phyloP scores from a whole-genome alignment of 768 basidiomycete species.

The Kwoniella sp. region DNA sequence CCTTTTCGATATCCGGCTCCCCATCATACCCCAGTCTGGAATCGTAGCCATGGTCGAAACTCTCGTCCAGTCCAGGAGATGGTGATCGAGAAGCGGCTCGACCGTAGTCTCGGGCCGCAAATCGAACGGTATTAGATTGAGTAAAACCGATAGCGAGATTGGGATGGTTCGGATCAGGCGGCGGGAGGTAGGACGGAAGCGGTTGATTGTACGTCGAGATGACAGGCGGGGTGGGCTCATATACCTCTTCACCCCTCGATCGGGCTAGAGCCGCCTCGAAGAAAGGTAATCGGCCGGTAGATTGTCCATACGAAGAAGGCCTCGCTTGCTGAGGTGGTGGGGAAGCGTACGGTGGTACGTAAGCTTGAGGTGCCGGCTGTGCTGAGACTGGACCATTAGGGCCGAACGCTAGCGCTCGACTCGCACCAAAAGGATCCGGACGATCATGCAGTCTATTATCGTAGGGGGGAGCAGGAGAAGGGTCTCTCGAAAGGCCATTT shows the following conservation, averaged over 20 bases:
- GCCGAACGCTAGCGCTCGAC: conserved; percentile 18
- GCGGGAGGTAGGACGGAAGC: conserved; percentile 32
- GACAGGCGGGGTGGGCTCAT: not conserved
- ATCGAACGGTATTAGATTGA: conserved; percentile 34
- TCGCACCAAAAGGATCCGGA: conserved; percentile 15
- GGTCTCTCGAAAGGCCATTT: conserved; percentile 5
- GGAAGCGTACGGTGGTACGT: conserved; percentile 12
- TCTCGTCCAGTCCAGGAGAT: conserved; percentile 26
- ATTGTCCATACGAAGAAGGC: not conserved
- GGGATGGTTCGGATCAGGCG: conserved; percentile 47
- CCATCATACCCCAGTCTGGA: not conserved
- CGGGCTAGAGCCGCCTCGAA: conserved; percentile 47
- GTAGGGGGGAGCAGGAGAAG: conserved; percentile 33
- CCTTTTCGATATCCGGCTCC: conserved; percentile 34
- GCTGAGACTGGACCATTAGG: conserved; percentile 8
- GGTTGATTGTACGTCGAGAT: conserved; percentile 20
- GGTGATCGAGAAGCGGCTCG: conserved; percentile 26
- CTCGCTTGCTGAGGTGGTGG: conserved; percentile 8
- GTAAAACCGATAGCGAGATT: conserved; percentile 36
- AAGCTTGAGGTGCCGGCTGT: not conserved
- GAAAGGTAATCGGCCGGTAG: conserved; percentile 27
- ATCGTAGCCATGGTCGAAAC: conserved; percentile 19
- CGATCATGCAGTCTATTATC: not conserved
- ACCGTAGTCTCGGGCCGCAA: conserved; percentile 14
- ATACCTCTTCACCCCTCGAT: conserved; percentile 22